These are phyloP conservation scores for Malassezia obtusa DNA, from an alignment of 1,284 basidiomycete species.

Conservation along the genomic window DNA sequence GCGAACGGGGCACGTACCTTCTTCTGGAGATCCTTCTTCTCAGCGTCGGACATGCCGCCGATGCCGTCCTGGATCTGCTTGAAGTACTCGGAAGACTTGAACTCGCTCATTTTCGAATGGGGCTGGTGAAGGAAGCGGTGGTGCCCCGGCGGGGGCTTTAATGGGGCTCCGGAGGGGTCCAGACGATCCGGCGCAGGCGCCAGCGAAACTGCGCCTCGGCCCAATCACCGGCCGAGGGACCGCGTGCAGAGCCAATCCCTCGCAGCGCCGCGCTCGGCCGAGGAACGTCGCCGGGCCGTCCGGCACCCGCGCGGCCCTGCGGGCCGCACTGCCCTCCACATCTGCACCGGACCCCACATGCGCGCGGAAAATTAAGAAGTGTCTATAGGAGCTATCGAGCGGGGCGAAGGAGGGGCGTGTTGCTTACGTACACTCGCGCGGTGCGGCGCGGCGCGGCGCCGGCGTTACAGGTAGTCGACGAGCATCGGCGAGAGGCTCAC, in stretches of 20 bases:
- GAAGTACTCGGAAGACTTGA: conserved; percentile 44
- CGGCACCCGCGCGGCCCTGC: no score
- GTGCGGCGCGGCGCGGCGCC: no score
- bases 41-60: conserved; percentile 58
- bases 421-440: no score
- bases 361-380: no score
- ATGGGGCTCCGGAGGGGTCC: not conserved
- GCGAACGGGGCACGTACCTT: conserved; percentile 56
- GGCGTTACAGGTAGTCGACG: not conserved
- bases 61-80: conserved; percentile 59
- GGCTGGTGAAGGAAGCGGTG: not conserved
- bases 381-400: no score
- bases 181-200: not conserved
- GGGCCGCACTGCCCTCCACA: no score
- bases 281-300: no score
- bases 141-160: not conserved
- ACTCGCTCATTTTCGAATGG: conserved; percentile 32
- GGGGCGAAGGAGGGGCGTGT: no score
- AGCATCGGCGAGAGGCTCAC: not conserved
- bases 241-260: not conserved
- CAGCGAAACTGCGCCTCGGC: not conserved
- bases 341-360: no score
- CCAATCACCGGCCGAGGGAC: conserved; percentile 1
- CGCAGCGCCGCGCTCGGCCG: no score
- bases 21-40: conserved; percentile 72